Percentiles rank a stretch among this genome's conserved stretches.
Conservation (phyloP, 192 early-diverging fungal species). For the Podochytrium sp. region DNA sequence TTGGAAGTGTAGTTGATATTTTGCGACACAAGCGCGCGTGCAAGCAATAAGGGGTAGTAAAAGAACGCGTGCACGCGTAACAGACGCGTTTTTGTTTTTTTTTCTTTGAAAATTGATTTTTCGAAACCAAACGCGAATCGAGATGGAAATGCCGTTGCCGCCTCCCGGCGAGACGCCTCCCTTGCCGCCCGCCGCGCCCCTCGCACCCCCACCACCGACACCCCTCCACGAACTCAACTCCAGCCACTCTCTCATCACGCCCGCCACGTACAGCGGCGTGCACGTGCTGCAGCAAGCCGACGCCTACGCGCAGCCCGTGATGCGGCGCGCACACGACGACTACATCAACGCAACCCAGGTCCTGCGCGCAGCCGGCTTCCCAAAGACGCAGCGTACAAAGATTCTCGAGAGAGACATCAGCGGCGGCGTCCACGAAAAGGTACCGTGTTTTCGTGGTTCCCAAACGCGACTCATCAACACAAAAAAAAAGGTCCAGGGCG, state of each 20-base stretch:
- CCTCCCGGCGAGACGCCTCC: too few species aligned
- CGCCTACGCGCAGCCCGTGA: conserved; percentile 71
- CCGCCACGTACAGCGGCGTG: conserved; percentile 53
- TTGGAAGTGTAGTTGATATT: conserved; percentile 31
- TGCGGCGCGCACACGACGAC: conserved; percentile 79
- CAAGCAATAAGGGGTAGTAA: conserved; percentile 4
- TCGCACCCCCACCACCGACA: too few species aligned
- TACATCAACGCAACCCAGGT: conserved; percentile 98
- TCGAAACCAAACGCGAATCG: too few species aligned
- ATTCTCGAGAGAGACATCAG: conserved; percentile 92
- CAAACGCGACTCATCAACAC: not conserved
- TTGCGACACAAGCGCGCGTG: conserved; percentile 40
- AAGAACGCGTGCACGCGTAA: too few species aligned
- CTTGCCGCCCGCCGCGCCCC: too few species aligned
- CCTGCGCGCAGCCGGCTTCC: conserved; percentile 91
- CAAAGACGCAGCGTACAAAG: conserved; percentile 92
- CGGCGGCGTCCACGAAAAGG: conserved; percentile 90
- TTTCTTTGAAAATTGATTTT: too few species aligned
- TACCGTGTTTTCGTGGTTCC: conserved; percentile 30
- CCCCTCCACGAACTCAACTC: too few species aligned
- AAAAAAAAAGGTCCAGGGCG: conserved; percentile 26
- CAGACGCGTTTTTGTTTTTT: too few species aligned
- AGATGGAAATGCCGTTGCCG: too few species aligned
- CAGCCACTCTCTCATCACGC: too few species aligned
- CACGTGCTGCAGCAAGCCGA: conserved; percentile 75